phyloP scores from a whole-genome alignment of 139 green algal genomes.

The Closterium sp. region DNA sequence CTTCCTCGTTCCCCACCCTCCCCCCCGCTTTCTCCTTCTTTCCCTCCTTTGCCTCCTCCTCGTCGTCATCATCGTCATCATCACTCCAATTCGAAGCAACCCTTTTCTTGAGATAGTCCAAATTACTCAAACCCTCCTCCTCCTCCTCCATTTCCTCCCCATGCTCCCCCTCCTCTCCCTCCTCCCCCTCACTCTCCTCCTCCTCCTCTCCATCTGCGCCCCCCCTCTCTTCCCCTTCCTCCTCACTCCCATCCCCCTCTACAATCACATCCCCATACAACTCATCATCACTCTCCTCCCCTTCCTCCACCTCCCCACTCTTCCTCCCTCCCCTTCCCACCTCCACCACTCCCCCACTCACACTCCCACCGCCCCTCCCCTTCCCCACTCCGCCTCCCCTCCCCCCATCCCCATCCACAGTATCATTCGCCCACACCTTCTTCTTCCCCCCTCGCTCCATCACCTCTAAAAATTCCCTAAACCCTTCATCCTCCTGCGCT shows the following conservation, averaged over 20 bases:
- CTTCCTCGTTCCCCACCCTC: slow-evolving; percentile 35
- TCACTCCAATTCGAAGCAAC: slow-evolving; percentile 16
- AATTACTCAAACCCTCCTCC: neutral
- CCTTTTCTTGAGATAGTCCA: neutral
- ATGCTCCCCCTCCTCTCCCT: slow-evolving; percentile 10
- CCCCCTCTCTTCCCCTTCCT: slow-evolving; percentile 3
- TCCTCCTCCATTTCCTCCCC: slow-evolving; percentile 30
- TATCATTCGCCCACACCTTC: slow-evolving; percentile 86
- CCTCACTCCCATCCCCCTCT: slow-evolving; percentile 10
- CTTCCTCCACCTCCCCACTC: slow-evolving; percentile 2
- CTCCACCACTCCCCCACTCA: neutral
- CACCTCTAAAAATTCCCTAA: slow-evolving; percentile 89
- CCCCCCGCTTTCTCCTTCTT: neutral
- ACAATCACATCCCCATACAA: neutral
- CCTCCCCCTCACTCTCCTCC: neutral
- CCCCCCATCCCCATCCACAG: neutral
- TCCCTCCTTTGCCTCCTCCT: slow-evolving; percentile 28
- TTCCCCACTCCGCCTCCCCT: neutral
- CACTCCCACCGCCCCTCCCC: slow-evolving; percentile 2
- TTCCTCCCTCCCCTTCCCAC: slow-evolving; percentile 27
- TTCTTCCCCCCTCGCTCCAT: slow-evolving; percentile 78
- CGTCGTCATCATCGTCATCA: slow-evolving; percentile 19
- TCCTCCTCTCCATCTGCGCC: neutral
- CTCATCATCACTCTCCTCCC: slow-evolving; percentile 5
- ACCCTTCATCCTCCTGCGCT: slow-evolving; percentile 64